Conservation (phyloP, 2,329 filamentous ascomycete species). For the Aspergillus niger region DNA sequence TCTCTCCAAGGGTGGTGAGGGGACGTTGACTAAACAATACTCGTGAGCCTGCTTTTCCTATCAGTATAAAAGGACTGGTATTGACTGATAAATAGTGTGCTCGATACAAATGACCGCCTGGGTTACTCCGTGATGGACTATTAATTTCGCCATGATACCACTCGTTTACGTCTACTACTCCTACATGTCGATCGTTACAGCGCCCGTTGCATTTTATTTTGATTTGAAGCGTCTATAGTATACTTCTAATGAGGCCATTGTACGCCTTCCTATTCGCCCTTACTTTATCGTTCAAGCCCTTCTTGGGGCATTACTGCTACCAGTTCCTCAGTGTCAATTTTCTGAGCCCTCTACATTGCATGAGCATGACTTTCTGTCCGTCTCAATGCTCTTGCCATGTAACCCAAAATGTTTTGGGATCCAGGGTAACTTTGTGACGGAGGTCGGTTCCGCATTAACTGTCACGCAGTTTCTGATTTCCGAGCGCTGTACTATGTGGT, state of each 20-base stretch:
- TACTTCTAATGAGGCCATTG: not conserved
- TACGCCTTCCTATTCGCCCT: not conserved
- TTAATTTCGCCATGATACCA: conserved; percentile 25
- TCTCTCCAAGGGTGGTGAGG: conserved; percentile 90
- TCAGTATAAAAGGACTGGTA: not conserved
- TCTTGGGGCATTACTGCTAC: not conserved
- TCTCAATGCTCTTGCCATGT: not conserved
- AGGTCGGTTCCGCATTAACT: not conserved
- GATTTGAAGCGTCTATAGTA: conserved; percentile 6
- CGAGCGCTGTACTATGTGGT: not conserved
- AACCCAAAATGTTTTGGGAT: no score
- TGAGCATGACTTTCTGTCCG: no score
- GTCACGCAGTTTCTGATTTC: not conserved
- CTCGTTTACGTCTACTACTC: conserved; percentile 5
- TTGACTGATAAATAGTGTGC: conserved; percentile 36
- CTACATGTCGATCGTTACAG: not conserved
- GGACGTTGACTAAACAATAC: conserved; percentile 85
- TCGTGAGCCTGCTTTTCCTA: conserved; percentile 65
- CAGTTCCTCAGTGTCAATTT: not conserved
- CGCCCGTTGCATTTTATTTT: conserved; percentile 3
- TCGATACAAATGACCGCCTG: conserved; percentile 48
- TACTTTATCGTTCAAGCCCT: not conserved
- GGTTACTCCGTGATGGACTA: conserved; percentile 40
- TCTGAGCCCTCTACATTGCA: not conserved
- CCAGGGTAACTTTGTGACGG: not conserved